Conservation (phyloP, 2,329 filamentous ascomycete species). For the Emergomyces pasteurianus region DNA sequence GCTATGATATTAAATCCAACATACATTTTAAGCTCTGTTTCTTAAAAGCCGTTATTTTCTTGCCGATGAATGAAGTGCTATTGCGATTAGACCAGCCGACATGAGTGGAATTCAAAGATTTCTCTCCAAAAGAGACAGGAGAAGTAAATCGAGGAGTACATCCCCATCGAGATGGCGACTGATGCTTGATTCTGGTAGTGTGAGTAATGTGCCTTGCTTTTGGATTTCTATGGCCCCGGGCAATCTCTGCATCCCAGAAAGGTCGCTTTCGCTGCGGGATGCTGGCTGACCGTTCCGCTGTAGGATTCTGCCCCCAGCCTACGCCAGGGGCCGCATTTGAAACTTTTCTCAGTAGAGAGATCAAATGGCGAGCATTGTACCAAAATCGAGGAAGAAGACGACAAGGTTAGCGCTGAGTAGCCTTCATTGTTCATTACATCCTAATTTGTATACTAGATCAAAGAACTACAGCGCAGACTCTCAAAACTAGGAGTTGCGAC, state of each 20-base stretch:
- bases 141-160: slow-evolving; percentile 11
- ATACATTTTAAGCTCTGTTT: not conserved
- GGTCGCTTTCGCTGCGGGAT: not conserved
- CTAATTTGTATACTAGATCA: not conserved
- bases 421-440: not conserved
- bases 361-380: not conserved
- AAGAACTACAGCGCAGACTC: not conserved
- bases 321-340: not conserved
- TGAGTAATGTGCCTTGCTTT: not conserved
- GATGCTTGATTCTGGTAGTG: not conserved
- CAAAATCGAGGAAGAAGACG: not conserved
- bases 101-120: slow-evolving; percentile 34
- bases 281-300: not conserved
- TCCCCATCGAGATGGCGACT: not conserved
- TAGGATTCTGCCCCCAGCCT: not conserved
- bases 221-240: not conserved
- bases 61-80: not conserved
- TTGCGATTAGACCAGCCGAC: not conserved
- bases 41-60: not conserved
- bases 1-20: not conserved
- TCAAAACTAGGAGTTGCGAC: slow-evolving; percentile 36
- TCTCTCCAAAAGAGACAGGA: slow-evolving; percentile 28
- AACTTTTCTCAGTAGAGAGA: not conserved
- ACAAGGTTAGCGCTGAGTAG: not conserved
- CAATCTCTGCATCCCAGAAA: not conserved